Percentiles rank a stretch among this genome's conserved stretches.
Conservation (phyloP, 208 protist species). For the Leishmania lainsoni region DNA sequence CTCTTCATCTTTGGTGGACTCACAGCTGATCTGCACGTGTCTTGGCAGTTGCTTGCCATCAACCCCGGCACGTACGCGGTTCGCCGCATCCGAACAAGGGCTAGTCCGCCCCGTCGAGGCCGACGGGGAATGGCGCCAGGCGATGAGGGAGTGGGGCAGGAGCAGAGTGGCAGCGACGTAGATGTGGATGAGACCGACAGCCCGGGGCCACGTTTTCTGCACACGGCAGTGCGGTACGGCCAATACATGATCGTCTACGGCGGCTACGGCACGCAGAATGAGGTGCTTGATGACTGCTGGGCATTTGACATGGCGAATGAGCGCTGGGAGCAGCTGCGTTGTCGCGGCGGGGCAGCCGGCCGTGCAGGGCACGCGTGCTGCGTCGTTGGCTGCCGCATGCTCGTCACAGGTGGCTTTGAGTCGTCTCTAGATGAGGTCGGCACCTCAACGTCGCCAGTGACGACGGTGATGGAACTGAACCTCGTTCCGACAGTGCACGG, state of each 20-base stretch:
- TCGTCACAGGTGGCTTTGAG: constrained; percentile 77
- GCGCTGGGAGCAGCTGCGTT: constrained; percentile 72
- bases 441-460: constrained; percentile 6
- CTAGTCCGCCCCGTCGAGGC: neutral
- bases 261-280: constrained; percentile 76
- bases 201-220: constrained; percentile 60
- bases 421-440: constrained; percentile 47
- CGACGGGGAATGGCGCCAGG: neutral
- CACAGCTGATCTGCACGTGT: constrained; percentile 64
- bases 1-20: constrained; percentile 87
- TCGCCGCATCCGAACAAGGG: constrained; percentile 37
- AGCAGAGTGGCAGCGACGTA: neutral
- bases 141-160: constrained; percentile 6
- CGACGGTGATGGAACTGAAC: constrained; percentile 59
- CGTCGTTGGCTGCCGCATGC: constrained; percentile 73
- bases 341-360: constrained; percentile 29
- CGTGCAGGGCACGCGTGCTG: constrained; percentile 72
- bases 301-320: constrained; percentile 83
- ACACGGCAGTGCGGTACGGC: constrained; percentile 77
- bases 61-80: constrained; percentile 57
- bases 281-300: constrained; percentile 66
- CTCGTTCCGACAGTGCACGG: constrained; percentile 55
- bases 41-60: constrained; percentile 70
- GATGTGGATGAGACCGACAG: neutral
- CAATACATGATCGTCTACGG: constrained; percentile 87